Percentiles rank a stretch among this genome's conserved stretches.
Conservation (phyloP, 306 rosid species). For the Sindora glabra region DNA sequence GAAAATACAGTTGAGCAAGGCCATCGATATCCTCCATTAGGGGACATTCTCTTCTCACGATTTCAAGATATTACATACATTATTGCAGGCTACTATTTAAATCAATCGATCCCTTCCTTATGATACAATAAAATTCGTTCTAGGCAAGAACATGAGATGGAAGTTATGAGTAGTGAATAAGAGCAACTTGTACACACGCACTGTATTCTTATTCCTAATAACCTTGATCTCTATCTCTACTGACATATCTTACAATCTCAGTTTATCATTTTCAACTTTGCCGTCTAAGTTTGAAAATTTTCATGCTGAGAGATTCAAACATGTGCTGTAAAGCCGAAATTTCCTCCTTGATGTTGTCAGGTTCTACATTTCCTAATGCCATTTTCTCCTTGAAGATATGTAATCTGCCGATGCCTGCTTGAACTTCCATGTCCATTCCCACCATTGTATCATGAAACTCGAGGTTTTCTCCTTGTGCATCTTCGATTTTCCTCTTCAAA, state of each 20-base stretch:
- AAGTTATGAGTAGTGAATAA: too few relatives aligned
- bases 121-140: too few relatives aligned
- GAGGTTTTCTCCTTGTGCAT: constrained; percentile 40
- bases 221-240: constrained; percentile 26
- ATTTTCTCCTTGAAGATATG: constrained; percentile 35
- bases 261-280: constrained; percentile 13
- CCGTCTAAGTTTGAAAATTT: constrained; percentile 32
- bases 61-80: too few relatives aligned
- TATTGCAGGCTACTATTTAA: too few relatives aligned
- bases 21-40: too few relatives aligned
- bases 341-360: constrained; percentile 24
- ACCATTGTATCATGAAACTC: constrained; percentile 35
- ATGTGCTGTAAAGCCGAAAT: constrained; percentile 40
- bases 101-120: too few relatives aligned
- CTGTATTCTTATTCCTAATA: neutral
- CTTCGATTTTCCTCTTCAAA: constrained; percentile 48
- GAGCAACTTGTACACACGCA: too few relatives aligned
- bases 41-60: too few relatives aligned
- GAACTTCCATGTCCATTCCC: constrained; percentile 50
- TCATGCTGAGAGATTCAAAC: constrained; percentile 38
- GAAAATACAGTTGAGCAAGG: too few relatives aligned
- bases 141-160: too few relatives aligned
- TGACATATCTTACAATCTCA: constrained; percentile 6
- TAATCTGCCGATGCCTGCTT: constrained; percentile 41
- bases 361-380: neutral